Evolutionary conservation across 768 basidiomycete genomes (phyloP).

Genomic region (Trametes maxima): DNA sequence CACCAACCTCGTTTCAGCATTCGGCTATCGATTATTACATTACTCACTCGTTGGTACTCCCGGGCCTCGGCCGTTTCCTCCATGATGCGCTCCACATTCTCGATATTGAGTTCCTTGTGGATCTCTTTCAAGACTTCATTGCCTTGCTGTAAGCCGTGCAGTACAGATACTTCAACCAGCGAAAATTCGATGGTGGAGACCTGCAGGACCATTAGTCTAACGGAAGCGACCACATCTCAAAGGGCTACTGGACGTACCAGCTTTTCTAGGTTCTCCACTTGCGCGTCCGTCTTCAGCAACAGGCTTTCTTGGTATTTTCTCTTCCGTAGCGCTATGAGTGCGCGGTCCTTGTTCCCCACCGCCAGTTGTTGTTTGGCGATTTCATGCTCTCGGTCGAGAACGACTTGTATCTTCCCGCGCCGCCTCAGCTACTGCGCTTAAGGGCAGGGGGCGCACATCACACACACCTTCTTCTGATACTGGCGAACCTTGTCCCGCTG

Average conservation of each 20-base stretch:
- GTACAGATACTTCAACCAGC: slow-evolving; percentile 86
- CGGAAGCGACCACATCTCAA: neutral
- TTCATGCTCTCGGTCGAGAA: slow-evolving; percentile 85
- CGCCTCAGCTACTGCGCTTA: neutral
- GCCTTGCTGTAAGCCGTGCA: slow-evolving; percentile 92
- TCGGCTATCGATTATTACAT: neutral
- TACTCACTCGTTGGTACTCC: slow-evolving; percentile 81
- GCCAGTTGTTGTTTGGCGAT: slow-evolving; percentile 85
- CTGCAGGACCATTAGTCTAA: slow-evolving; percentile 42
- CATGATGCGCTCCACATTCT: slow-evolving; percentile 91
- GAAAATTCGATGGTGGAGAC: slow-evolving; percentile 98
- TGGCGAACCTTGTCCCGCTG: slow-evolving; percentile 95
- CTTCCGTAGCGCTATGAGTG: slow-evolving; percentile 83
- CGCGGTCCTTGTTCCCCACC: slow-evolving; percentile 83
- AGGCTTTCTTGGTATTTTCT: slow-evolving; percentile 94
- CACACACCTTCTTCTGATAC: slow-evolving; percentile 88
- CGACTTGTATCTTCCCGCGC: slow-evolving; percentile 69
- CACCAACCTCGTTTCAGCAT: neutral
- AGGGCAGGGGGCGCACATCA: neutral
- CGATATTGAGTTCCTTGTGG: slow-evolving; percentile 90
- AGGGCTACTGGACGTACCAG: slow-evolving; percentile 55
- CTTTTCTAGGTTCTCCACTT: slow-evolving; percentile 87
- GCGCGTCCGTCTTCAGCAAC: slow-evolving; percentile 84
- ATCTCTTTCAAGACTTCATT: slow-evolving; percentile 93
- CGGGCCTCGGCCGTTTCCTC: slow-evolving; percentile 92